Conservation (phyloP, 306 rosid genomes). For the Glycyrrhiza uralensis region DNA sequence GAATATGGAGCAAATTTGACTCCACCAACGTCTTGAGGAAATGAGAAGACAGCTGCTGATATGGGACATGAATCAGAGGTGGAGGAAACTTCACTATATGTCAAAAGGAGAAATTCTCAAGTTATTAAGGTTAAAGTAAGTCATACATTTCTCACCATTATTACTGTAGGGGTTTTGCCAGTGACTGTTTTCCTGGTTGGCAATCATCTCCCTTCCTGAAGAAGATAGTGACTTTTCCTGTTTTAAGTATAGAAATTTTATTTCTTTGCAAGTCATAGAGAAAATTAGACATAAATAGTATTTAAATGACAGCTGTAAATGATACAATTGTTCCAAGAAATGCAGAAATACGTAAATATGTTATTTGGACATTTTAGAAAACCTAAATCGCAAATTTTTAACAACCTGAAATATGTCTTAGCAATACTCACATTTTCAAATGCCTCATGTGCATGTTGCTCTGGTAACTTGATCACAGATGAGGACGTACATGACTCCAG, state of each 20-base stretch:
- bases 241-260: conserved; percentile 17
- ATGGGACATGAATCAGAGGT: conserved; percentile 35
- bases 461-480: conserved; percentile 30
- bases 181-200: conserved; percentile 39
- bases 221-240: conserved; percentile 52
- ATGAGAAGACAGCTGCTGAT: conserved; percentile 47
- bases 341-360: neutral
- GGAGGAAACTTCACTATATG: conserved; percentile 15
- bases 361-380: conserved; percentile 12
- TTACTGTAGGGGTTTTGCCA: conserved; percentile 43
- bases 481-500: conserved; percentile 37
- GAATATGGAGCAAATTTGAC: conserved; percentile 40
- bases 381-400: neutral
- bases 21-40: conserved; percentile 33
- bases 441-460: conserved; percentile 30
- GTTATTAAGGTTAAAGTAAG: conserved; percentile 21
- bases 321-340: neutral
- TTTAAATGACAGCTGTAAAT: neutral
- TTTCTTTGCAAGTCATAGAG: neutral
- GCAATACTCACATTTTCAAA: conserved; percentile 56
- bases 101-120: neutral
- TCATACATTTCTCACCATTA: conserved; percentile 47
- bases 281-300: neutral
- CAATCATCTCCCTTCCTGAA: conserved; percentile 36
- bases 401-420: conserved; percentile 15